Conservation (phyloP, 1,284 basidiomycete genomes). For the Malassezia cuniculi region DNA sequence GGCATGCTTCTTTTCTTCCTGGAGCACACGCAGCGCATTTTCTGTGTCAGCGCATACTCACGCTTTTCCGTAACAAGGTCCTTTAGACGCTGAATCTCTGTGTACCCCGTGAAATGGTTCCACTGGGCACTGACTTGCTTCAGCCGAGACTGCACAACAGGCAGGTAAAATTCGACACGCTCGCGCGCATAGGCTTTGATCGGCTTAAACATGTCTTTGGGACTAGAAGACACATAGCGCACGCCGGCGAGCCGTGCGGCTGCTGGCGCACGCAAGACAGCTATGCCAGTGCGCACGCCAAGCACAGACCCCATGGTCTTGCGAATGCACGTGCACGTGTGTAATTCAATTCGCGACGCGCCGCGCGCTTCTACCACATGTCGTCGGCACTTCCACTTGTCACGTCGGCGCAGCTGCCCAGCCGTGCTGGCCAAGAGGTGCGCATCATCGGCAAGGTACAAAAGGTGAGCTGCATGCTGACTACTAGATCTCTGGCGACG, state of each 20-base stretch:
- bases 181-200: too few species aligned
- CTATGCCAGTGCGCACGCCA: too few species aligned
- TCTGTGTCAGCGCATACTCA: constrained; percentile 10
- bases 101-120: constrained; percentile 33
- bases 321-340: too few species aligned
- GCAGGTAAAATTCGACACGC: constrained; percentile 9
- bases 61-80: background rate
- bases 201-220: background rate
- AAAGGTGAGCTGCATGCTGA: constrained; percentile 17
- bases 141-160: constrained; percentile 13
- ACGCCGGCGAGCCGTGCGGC: too few species aligned
- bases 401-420: constrained; percentile 32
- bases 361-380: constrained; percentile 13
- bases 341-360: too few species aligned
- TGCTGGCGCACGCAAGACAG: too few species aligned
- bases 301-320: too few species aligned
- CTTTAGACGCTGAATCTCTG: constrained; percentile 25
- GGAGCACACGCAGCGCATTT: constrained; percentile 11
- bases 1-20: constrained; percentile 14
- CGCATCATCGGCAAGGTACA: constrained; percentile 35
- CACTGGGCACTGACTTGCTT: constrained; percentile 19
- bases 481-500: constrained; percentile 21
- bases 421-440: constrained; percentile 23
- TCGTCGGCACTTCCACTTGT: constrained; percentile 34
- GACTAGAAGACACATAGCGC: too few species aligned